Evolutionary conservation across 768 basidiomycete genomes (phyloP).

Genomic region (Crepidotus variabilis): DNA sequence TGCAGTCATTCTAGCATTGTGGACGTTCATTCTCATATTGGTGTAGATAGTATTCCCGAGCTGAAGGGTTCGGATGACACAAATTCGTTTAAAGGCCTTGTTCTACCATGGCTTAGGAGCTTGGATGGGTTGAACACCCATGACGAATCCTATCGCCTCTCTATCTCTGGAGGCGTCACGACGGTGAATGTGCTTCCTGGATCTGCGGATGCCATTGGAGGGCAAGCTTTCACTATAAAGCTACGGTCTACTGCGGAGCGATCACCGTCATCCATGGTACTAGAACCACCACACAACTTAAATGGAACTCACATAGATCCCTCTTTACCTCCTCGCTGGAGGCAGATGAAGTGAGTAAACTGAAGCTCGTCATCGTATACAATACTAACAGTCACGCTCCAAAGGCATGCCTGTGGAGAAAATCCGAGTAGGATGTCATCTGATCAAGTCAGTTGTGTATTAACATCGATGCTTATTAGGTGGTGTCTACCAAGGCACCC

Average conservation of each 20-base stretch:
- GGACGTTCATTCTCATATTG: slow-evolving; percentile 55
- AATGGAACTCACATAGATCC: slow-evolving; percentile 39
- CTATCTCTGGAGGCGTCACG: slow-evolving; percentile 77
- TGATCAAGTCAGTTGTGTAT: too few relatives aligned
- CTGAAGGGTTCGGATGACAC: slow-evolving; percentile 40
- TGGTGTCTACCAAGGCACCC: slow-evolving; percentile 41
- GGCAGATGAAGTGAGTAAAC: slow-evolving; percentile 65
- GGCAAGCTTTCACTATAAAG: slow-evolving; percentile 84
- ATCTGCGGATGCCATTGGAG: slow-evolving; percentile 66
- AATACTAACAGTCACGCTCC: not conserved
- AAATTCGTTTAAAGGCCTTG: slow-evolving; percentile 46
- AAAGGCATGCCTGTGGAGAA: slow-evolving; percentile 52
- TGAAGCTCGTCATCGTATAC: not conserved
- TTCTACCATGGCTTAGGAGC: slow-evolving; percentile 57
- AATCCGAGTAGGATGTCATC: too few relatives aligned
- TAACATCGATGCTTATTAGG: too few relatives aligned
- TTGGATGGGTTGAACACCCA: slow-evolving; percentile 77
- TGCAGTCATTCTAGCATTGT: slow-evolving; percentile 23
- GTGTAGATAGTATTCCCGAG: slow-evolving; percentile 27
- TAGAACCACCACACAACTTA: slow-evolving; percentile 65
- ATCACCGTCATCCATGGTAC: slow-evolving; percentile 67
- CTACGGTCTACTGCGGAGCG: slow-evolving; percentile 68
- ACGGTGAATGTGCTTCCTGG: slow-evolving; percentile 74
- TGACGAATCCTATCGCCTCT: slow-evolving; percentile 61
- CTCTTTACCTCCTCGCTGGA: slow-evolving; percentile 47